Evolutionary conservation across 202 grass and related monocot genomes (phyloP), one percentile per base, ranked within the genome.

Genomic region (Bolboschoenoplectus hybrid): DNA sequence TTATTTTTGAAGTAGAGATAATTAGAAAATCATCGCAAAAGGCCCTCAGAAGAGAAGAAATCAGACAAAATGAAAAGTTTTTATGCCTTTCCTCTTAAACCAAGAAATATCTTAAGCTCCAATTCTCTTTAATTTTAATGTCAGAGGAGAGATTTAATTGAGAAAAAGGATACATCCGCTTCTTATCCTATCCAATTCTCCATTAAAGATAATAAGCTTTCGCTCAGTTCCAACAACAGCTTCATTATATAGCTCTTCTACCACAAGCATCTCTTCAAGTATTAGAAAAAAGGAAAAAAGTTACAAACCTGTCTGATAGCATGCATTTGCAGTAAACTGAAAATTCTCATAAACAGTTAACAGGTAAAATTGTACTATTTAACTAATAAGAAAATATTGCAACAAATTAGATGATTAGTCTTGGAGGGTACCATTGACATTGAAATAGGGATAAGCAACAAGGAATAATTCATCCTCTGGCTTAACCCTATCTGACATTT

Each of bases 371-470:
- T 75, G 5, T 50, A 19, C 10, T n/a, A 62, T 10, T 35, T 17
- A 87, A 62, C 9, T 67, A 87, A 73, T 63, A 10, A 49, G 32
- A 85, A 72, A 46, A 45, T 4, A 77, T n/a, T 26, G 26, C 10
- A 89, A 72, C 51, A 73, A 49, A 78, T 16, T 13, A 77, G 26
- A 84, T 53, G 3, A 78, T 50, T 55, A 14, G 62, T 38, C 14
- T 47, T 14, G 43, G 39, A 56, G 43, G 51, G 20, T 82, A 98
- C 93, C 96, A 90, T 98, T 98, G 85, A 98, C 96, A 92, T 98
- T 98, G 87, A 98, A 98, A 86, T 98, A 95, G 51, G 93, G 96
- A 91, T 98, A 98, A 51, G 96, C 93, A 85, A 95, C 89, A 56
- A 98, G 89, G 79, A 98, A 95, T 78, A 88, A 82, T 85, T 96